A percentile compares a stretch with the other conserved stretches of the same genome.
These are phyloP conservation scores for Lodderomyces metapsilosis DNA, from an alignment of 1,139 yeast genomes.

Conservation along the genomic window DNA sequence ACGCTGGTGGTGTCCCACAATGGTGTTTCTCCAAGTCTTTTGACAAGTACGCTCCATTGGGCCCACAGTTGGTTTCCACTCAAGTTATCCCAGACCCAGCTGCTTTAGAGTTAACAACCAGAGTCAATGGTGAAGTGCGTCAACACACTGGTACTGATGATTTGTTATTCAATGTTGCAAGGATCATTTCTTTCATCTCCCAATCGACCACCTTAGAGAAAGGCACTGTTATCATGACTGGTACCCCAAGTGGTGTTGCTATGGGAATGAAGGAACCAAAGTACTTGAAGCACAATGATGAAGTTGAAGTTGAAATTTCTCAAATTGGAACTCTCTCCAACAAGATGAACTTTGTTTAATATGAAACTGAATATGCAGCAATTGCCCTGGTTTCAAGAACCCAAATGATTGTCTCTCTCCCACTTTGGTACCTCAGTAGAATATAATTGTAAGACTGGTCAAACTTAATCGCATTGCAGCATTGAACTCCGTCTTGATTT, in stretches of 20 bases:
- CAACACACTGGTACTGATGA: slow-evolving; percentile 1
- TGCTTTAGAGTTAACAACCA: background rate
- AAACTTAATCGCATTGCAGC: too few species aligned
- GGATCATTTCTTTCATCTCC: background rate
- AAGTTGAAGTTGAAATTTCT: background rate
- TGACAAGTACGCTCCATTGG: slow-evolving; percentile 2
- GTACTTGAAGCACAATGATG: background rate
- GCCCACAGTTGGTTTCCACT: background rate
- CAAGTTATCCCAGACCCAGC: slow-evolving; percentile 1
- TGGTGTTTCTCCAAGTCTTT: slow-evolving; percentile 1
- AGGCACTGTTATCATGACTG: slow-evolving; percentile 1
- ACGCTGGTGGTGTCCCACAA: slow-evolving; percentile 1
- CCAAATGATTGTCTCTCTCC: too few species aligned
- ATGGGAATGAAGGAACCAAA: background rate
- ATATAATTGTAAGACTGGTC: too few species aligned
- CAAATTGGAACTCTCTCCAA: slow-evolving; percentile 2
- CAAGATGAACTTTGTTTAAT: slow-evolving; percentile 1
- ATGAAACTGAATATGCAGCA: too few species aligned
- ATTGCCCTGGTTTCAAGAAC: too few species aligned
- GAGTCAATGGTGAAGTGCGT: background rate
- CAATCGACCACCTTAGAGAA: background rate
- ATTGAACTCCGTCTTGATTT: too few species aligned
- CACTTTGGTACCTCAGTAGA: too few species aligned
- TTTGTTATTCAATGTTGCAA: background rate
- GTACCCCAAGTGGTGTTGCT: slow-evolving; percentile 2